Evolutionary conservation across 2,329 filamentous ascomycete species (phyloP).

Genomic region (Clathrospora elynae): DNA sequence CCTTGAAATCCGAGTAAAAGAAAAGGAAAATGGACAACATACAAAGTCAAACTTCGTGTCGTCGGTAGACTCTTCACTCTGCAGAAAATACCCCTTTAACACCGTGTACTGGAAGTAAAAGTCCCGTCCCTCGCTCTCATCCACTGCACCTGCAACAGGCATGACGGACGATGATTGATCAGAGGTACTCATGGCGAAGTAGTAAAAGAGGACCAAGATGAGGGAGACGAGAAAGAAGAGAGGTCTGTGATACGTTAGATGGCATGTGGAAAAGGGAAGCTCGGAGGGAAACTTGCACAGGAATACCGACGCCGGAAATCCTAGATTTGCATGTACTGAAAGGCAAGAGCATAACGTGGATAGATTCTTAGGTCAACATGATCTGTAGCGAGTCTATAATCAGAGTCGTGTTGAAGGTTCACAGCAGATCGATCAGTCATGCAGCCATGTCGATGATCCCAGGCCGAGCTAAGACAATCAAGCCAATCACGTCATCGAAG

Average conservation of each 20-base stretch:
- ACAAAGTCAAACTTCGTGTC: constrained; percentile 68
- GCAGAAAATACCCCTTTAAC: constrained; percentile 66
- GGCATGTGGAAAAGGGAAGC: not conserved
- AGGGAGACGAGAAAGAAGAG: constrained; percentile 20
- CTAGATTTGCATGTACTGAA: constrained; percentile 1
- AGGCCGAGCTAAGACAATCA: too few relatives aligned
- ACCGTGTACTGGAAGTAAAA: constrained; percentile 63
- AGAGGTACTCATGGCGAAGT: constrained; percentile 13
- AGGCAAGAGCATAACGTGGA: constrained; percentile 11
- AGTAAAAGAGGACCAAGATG: constrained; percentile 11
- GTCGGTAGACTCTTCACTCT: constrained; percentile 64
- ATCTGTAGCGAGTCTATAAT: too few relatives aligned
- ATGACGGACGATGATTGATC: not conserved
- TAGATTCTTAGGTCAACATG: constrained; percentile 6
- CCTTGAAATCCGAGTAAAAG: not conserved
- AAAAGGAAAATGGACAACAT: constrained; percentile 9
- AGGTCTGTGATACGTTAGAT: constrained; percentile 11
- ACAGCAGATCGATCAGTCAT: too few relatives aligned
- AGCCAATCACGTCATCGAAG: too few relatives aligned
- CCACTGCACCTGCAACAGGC: constrained; percentile 6
- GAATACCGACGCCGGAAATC: constrained; percentile 12
- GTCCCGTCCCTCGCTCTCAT: too few relatives aligned
- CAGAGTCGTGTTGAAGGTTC: too few relatives aligned
- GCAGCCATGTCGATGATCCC: too few relatives aligned
- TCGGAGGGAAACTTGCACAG: constrained; percentile 3